Percentiles rank a stretch among this genome's conserved stretches.
These are phyloP conservation scores for Floccularia luteovirens DNA, from an alignment of 768 basidiomycete genomes.

Conservation along the genomic window DNA sequence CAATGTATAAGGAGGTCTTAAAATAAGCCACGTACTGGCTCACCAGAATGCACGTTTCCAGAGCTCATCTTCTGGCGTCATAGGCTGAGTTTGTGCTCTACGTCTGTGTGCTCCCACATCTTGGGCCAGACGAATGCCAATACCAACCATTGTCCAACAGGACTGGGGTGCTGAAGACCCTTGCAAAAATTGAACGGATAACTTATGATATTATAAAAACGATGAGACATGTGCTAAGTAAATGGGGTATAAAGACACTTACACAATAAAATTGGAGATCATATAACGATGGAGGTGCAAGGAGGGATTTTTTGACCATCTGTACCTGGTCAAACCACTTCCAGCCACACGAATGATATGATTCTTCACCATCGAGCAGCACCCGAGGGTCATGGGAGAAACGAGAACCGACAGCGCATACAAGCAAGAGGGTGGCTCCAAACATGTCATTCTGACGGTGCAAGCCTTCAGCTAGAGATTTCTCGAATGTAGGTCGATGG, in stretches of 20 bases:
- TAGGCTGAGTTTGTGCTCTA: slow-evolving; percentile 20
- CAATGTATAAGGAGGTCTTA: background rate
- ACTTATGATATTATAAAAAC: slow-evolving; percentile 18
- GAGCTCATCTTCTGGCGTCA: slow-evolving; percentile 55
- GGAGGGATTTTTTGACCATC: slow-evolving; percentile 52
- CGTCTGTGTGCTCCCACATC: slow-evolving; percentile 71
- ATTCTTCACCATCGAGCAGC: slow-evolving; percentile 26
- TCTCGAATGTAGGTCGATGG: slow-evolving; percentile 64
- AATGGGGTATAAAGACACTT: slow-evolving; percentile 23
- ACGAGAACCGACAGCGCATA: slow-evolving; percentile 66
- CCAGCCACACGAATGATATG: slow-evolving; percentile 48
- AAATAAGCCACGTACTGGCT: slow-evolving; percentile 2
- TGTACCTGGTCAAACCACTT: slow-evolving; percentile 67
- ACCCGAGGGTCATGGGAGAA: slow-evolving; percentile 52
- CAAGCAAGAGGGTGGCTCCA: slow-evolving; percentile 51
- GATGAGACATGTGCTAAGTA: background rate
- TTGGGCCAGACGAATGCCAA: slow-evolving; percentile 68
- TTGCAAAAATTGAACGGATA: slow-evolving; percentile 46
- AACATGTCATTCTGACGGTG: slow-evolving; percentile 48
- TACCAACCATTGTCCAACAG: slow-evolving; percentile 63
- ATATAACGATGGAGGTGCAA: slow-evolving; percentile 57
- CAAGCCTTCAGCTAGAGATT: slow-evolving; percentile 34
- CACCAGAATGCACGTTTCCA: slow-evolving; percentile 71
- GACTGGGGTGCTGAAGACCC: slow-evolving; percentile 55
- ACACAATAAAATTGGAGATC: slow-evolving; percentile 68